Evolutionary conservation across 352 stramenopile species (phyloP).

Genomic region (Phytophthora constricta): DNA sequence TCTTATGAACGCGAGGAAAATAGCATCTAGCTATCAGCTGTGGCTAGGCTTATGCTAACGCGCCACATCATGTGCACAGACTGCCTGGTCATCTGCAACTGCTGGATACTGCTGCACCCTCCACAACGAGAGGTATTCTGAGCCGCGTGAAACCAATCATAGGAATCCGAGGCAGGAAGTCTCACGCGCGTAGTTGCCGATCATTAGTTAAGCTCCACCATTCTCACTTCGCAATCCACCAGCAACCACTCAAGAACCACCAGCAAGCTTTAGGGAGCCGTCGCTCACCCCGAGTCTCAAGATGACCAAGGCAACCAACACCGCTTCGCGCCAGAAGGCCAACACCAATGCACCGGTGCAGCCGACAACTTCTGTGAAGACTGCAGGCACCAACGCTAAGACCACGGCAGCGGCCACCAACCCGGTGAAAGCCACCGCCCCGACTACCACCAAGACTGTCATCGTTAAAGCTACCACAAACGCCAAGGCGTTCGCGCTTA

Average conservation of each 20-base stretch:
- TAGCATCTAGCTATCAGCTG: no score
- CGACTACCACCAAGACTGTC: not conserved
- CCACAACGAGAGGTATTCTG: no score
- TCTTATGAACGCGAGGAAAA: no score
- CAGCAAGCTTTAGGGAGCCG: not conserved
- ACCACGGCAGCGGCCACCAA: not conserved
- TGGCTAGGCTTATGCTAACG: no score
- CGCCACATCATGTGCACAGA: no score
- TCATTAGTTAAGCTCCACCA: not conserved
- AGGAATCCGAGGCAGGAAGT: no score
- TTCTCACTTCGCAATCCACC: slow-evolving; percentile 18
- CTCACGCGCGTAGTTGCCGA: no score
- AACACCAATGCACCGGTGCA: slow-evolving; percentile 6
- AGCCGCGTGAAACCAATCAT: no score
- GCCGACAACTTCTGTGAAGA: not conserved
- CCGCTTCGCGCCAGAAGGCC: slow-evolving; percentile 10
- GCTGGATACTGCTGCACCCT: no score
- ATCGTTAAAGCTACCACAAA: slow-evolving; percentile 3
- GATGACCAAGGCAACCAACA: slow-evolving; percentile 8
- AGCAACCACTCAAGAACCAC: slow-evolving; percentile 12
- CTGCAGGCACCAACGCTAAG: not conserved
- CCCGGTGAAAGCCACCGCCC: not conserved
- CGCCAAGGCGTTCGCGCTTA: slow-evolving; percentile 9
- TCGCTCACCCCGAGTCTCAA: slow-evolving; percentile 1
- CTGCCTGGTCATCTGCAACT: no score